Conservation (phyloP, 768 basidiomycete genomes). For the Tricholoma terreum region DNA sequence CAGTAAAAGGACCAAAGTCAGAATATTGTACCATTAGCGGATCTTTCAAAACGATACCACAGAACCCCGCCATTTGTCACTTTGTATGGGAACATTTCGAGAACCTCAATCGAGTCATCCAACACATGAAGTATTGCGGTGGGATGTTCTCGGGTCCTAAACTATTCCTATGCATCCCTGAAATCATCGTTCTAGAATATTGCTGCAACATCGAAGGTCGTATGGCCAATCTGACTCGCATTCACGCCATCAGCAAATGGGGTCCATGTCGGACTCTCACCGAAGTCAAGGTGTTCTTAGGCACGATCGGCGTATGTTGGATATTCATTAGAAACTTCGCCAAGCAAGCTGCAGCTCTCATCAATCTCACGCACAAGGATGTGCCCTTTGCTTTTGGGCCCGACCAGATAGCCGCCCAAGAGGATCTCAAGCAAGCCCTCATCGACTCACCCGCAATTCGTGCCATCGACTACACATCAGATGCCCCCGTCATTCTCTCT, state of each 20-base stretch:
- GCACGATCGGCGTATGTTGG: slow-evolving; percentile 20
- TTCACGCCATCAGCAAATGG: slow-evolving; percentile 23
- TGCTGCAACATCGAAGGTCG: slow-evolving; percentile 34
- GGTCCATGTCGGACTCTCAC: slow-evolving; percentile 13
- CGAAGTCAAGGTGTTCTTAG: slow-evolving; percentile 29
- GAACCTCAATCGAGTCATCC: slow-evolving; percentile 33
- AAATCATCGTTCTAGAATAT: slow-evolving; percentile 34
- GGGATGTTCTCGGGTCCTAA: slow-evolving; percentile 38
- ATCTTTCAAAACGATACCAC: slow-evolving; percentile 29
- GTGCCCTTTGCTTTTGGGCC: slow-evolving; percentile 29
- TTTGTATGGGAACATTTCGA: slow-evolving; percentile 41
- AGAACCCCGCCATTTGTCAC: slow-evolving; percentile 31
- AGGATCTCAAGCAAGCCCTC: neutral
- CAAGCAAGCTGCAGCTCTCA: slow-evolving; percentile 14
- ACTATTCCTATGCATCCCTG: slow-evolving; percentile 22
- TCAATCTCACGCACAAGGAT: slow-evolving; percentile 17
- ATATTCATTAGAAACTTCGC: slow-evolving; percentile 27
- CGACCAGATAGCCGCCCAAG: neutral
- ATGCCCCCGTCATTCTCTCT: neutral
- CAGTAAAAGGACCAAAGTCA: slow-evolving; percentile 13
- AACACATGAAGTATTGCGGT: slow-evolving; percentile 33
- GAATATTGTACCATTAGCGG: slow-evolving; percentile 11
- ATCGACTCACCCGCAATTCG: slow-evolving; percentile 9
- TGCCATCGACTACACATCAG: slow-evolving; percentile 9
- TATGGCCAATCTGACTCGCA: slow-evolving; percentile 16